Conservation (phyloP, 1,139 yeast genomes). For the Kurtzmaniella quercitrusa region DNA sequence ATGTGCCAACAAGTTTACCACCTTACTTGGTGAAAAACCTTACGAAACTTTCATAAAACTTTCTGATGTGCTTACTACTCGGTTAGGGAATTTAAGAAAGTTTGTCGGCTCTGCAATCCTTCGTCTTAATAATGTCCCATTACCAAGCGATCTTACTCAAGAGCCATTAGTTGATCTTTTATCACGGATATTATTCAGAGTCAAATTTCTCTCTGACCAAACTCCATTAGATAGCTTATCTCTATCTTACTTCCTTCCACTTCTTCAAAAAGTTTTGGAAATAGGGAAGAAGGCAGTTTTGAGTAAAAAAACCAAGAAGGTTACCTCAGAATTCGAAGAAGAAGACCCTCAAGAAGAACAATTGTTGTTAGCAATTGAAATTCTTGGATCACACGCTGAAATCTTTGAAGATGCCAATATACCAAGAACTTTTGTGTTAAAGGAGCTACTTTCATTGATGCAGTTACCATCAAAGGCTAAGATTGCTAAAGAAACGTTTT, state of each 20-base stretch:
- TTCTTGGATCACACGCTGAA: constrained; percentile 72
- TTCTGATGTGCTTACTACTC: constrained; percentile 38
- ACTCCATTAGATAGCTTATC: constrained; percentile 65
- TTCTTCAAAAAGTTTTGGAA: constrained; percentile 59
- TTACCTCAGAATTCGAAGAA: constrained; percentile 60
- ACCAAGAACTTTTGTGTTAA: constrained; percentile 64
- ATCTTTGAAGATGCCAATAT: constrained; percentile 61
- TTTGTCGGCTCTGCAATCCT: constrained; percentile 67
- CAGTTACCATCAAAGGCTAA: constrained; percentile 75
- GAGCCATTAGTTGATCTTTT: constrained; percentile 53
- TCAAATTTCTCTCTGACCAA: constrained; percentile 73
- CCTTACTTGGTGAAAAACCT: constrained; percentile 37
- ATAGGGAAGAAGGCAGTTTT: constrained; percentile 53
- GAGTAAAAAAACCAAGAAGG: constrained; percentile 45
- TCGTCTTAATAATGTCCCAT: constrained; percentile 42
- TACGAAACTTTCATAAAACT: constrained; percentile 39
- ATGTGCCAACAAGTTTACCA: constrained; percentile 31
- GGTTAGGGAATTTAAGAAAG: constrained; percentile 48
- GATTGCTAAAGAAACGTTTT: constrained; percentile 75
- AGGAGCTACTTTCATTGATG: constrained; percentile 62
- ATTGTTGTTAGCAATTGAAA: constrained; percentile 69
- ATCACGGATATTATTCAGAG: constrained; percentile 66
- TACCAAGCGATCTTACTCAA: constrained; percentile 40
- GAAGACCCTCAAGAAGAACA: constrained; percentile 91
- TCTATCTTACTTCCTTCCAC: constrained; percentile 70